phyloP scores from a whole-genome alignment of 2,329 filamentous ascomycete genomes.

The Lecanicillium sp. region DNA sequence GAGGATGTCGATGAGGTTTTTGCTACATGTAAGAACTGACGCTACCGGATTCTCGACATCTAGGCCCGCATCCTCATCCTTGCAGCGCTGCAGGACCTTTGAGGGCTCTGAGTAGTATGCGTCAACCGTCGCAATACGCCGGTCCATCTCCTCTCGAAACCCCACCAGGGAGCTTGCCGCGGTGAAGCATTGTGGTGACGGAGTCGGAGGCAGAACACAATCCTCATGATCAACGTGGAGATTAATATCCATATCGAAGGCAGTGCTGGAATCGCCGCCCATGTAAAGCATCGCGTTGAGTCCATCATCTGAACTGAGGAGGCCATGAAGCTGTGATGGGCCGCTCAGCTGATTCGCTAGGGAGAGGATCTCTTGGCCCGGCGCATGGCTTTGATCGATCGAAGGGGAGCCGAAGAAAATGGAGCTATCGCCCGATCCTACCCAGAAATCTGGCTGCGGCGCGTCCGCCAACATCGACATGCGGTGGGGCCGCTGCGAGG shows the following conservation, averaged over 20 bases:
- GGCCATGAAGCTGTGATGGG: constrained; percentile 11
- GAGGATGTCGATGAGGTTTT: constrained; percentile 11
- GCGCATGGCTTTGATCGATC: constrained; percentile 8
- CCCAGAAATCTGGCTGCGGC: constrained; percentile 9
- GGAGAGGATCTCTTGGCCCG: constrained; percentile 7
- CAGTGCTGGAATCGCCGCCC: constrained; percentile 7
- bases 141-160: constrained; percentile 13
- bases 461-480: constrained; percentile 7
- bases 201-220: constrained; percentile 1
- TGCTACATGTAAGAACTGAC: constrained; percentile 10
- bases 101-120: constrained; percentile 9
- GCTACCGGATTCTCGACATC: constrained; percentile 11
- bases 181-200: constrained; percentile 8
- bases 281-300: constrained; percentile 10
- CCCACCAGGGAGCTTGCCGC: constrained; percentile 10
- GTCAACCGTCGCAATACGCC: constrained; percentile 10
- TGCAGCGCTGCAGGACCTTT: constrained; percentile 10
- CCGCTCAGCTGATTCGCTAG: constrained; percentile 8
- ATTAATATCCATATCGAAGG: constrained; percentile 6
- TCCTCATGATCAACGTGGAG: neutral
- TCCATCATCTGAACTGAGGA: constrained; percentile 9
- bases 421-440: constrained; percentile 7
- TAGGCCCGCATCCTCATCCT: constrained; percentile 7
- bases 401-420: constrained; percentile 8
- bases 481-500: constrained; percentile 1